These are phyloP conservation scores for Cucurbita ficifolia DNA, from an alignment of 306 rosid genomes.

Conservation along the genomic window DNA sequence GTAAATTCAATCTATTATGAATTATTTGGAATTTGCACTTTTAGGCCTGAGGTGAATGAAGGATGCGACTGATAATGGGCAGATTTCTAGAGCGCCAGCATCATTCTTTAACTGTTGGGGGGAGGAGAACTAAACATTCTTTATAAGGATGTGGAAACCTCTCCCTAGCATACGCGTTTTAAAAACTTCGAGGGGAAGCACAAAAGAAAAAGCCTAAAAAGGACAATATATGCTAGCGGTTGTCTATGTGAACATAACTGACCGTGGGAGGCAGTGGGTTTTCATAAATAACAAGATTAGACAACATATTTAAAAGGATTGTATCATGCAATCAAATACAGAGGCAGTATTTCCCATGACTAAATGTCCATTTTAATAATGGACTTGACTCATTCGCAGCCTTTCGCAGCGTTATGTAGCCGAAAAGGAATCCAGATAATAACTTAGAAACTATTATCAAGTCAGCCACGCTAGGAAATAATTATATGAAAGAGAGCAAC, in stretches of 20 bases:
- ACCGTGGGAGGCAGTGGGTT: background rate
- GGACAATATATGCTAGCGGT: too few relatives aligned
- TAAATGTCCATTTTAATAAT: background rate
- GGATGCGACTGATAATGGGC: background rate
- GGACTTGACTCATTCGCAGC: background rate
- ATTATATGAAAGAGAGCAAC: background rate
- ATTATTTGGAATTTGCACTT: background rate
- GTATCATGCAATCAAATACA: background rate
- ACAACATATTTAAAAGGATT: background rate
- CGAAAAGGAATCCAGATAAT: background rate
- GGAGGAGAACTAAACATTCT: too few relatives aligned
- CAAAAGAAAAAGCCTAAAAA: too few relatives aligned
- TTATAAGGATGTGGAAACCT: too few relatives aligned
- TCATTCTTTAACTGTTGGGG: background rate
- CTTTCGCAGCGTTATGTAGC: background rate
- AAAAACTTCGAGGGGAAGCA: too few relatives aligned
- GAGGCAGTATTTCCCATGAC: background rate
- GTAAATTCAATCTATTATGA: background rate
- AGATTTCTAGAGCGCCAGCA: background rate
- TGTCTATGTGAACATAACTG: background rate
- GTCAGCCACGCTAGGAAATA: background rate
- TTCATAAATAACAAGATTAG: background rate
- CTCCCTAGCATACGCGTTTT: too few relatives aligned
- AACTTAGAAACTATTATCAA: background rate
- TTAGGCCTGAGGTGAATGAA: background rate